phyloP scores from a whole-genome alignment of 1,284 basidiomycete species.

The Phellopilus nigrolimitatus region DNA sequence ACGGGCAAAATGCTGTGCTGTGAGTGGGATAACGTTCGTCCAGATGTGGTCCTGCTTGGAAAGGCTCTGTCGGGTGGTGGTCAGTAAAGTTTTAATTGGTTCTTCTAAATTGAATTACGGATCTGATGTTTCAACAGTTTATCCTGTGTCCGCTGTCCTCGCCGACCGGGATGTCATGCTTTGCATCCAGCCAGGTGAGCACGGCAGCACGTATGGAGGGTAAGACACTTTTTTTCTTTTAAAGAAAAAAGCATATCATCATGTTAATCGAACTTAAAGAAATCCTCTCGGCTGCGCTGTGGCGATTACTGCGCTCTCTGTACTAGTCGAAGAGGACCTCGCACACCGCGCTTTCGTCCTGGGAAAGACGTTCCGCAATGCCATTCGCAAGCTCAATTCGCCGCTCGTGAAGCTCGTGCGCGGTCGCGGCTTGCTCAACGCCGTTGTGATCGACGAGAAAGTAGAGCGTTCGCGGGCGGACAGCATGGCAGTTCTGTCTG shows the following conservation, averaged over 20 bases:
- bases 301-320: conserved; percentile 85
- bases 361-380: conserved; percentile 78
- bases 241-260: conserved; percentile 1
- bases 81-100: conserved; percentile 35
- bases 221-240: conserved; percentile 33
- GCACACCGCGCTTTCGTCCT: conserved; percentile 73
- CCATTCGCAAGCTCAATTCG: conserved; percentile 60
- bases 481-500: conserved; percentile 95
- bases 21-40: conserved; percentile 85
- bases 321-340: conserved; percentile 84
- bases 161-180: conserved; percentile 91
- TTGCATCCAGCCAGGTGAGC: conserved; percentile 94
- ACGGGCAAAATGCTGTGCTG: conserved; percentile 87
- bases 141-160: conserved; percentile 94
- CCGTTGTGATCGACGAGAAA: conserved; percentile 90
- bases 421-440: conserved; percentile 88
- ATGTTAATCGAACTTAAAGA: conserved; percentile 36
- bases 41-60: conserved; percentile 91
- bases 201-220: conserved; percentile 96
- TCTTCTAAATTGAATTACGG: conserved; percentile 5
- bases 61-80: conserved; percentile 95
- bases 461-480: conserved; percentile 69
- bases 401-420: conserved; percentile 73
- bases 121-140: conserved; percentile 49
- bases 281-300: conserved; percentile 96